Base-by-base conservation (phyloP, 208 protist genomes). In the Acanthamoeba castellanii region DNA sequence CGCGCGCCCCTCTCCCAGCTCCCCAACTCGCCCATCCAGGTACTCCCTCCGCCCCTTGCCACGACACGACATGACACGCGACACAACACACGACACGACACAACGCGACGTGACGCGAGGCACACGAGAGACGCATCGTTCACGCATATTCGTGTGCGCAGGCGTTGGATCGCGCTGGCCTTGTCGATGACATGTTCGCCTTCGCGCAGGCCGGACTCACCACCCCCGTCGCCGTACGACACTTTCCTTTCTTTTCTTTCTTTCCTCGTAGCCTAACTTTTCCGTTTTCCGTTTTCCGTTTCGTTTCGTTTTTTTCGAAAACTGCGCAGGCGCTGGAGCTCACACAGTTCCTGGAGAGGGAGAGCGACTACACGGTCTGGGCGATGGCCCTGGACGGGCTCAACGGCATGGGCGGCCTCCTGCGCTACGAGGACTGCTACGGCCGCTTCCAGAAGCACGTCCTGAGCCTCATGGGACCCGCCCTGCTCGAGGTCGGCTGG, bases 351-450 rank as follows among this genome's bases (percentile, higher is more conserved):
- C 57, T 92, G 18, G 20, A 57, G 42, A 45, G 11, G 32, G 87
- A 92, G 61, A 0, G n/a, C 6, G 87, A 92, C 13, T 57, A 61
- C 47, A 57, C 45, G 22, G 87, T 92, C 27, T 92, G 87, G 87
- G 61, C 57, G 14, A 76, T 92, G 20, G 87, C 87, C 16, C 27
- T 92, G 7, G 22, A 47, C 42, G 87, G 64, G 20, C 57, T 92
- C 59, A 25, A 76, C 18, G 16, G 7, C 14, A 32, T 92, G 57
- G 87, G 59, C 57, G 32, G 70, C 37, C 55, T 92, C 27, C 66
- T 92, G 3, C 64, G 34, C 20, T 42, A 50, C 13, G 64, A 92
- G 47, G 87, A 92, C 87, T 92, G 87, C 87, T 92, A 92, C 47
- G 87, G 87, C 14, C 55, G 4, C n/a, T 92, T 78, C 61, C 45